These are phyloP conservation scores for Medicago ruthenica DNA, from an alignment of 306 rosid genomes.

Conservation along the genomic window DNA sequence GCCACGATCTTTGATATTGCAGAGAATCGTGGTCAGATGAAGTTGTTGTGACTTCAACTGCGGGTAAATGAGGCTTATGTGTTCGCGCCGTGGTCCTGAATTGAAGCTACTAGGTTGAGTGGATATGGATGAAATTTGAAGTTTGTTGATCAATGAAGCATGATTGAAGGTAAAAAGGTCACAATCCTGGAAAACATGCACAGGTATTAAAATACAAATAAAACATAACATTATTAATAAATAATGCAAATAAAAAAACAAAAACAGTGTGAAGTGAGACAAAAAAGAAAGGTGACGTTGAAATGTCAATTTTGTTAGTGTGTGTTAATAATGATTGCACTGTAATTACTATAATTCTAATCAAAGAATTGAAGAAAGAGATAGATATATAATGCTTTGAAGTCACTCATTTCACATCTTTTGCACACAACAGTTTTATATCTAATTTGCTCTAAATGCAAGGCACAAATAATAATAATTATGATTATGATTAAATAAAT, in stretches of 20 bases:
- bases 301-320: slow-evolving; percentile 58
- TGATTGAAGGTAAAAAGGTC: slow-evolving; percentile 46
- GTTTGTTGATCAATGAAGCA: slow-evolving; percentile 44
- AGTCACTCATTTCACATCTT: slow-evolving; percentile 63
- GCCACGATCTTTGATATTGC: no score
- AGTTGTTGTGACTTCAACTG: no score
- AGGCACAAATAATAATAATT: slow-evolving; percentile 36
- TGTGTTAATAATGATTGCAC: slow-evolving; percentile 40
- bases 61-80: no score
- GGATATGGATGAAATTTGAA: slow-evolving; percentile 31
- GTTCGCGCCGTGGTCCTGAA: background rate
- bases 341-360: slow-evolving; percentile 51
- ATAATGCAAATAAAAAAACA: slow-evolving; percentile 28
- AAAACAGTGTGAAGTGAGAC: background rate
- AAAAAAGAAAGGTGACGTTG: slow-evolving; percentile 44
- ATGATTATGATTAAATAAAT: background rate
- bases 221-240: slow-evolving; percentile 25
- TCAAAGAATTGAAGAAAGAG: slow-evolving; percentile 52
- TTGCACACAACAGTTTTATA: slow-evolving; percentile 30
- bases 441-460: slow-evolving; percentile 50
- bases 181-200: slow-evolving; percentile 54
- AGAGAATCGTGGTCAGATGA: no score
- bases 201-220: slow-evolving; percentile 26
- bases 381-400: slow-evolving; percentile 51
- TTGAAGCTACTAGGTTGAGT: background rate